Evolutionary conservation across 768 basidiomycete genomes (phyloP).

Genomic region (Wakefieldia striispora): DNA sequence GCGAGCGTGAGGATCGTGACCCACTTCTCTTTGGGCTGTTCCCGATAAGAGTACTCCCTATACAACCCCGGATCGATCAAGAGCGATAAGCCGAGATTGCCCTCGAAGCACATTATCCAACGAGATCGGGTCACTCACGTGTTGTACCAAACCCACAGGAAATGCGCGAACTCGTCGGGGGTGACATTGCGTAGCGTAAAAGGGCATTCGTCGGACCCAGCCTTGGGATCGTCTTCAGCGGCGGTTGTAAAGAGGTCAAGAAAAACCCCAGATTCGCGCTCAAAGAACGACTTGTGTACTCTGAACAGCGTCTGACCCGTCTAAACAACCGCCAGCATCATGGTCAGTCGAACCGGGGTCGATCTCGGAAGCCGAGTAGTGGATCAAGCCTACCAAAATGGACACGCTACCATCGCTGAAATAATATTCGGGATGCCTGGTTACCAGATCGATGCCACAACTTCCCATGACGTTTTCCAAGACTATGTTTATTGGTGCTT

Average conservation of each 20-base stretch:
- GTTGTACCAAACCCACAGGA: conserved; percentile 62
- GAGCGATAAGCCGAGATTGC: background rate
- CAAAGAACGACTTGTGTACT: conserved; percentile 58
- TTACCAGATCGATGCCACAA: conserved; percentile 6
- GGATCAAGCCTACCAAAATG: conserved; percentile 14
- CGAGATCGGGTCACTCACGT: conserved; percentile 32
- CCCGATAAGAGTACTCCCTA: conserved; percentile 55
- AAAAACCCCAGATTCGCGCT: conserved; percentile 53
- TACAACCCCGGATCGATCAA: conserved; percentile 19
- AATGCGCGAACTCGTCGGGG: conserved; percentile 44
- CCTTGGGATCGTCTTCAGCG: conserved; percentile 29
- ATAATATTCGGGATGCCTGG: conserved; percentile 9
- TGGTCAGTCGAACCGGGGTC: conserved; percentile 3
- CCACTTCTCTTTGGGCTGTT: conserved; percentile 54
- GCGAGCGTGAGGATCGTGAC: conserved; percentile 51
- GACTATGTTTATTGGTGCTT: too few species aligned
- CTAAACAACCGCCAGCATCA: conserved; percentile 31
- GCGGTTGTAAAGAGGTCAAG: conserved; percentile 31
- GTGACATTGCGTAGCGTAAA: conserved; percentile 41
- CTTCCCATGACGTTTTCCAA: conserved; percentile 11
- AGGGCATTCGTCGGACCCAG: conserved; percentile 36
- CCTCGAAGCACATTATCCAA: too few species aligned
- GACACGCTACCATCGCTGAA: conserved; percentile 11
- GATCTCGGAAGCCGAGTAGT: too few species aligned
- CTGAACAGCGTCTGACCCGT: conserved; percentile 48